Percentiles rank a stretch among this genome's conserved stretches.
phyloP scores from a whole-genome alignment of 129 eudicot genomes.

The Flaveria sonorensis region DNA sequence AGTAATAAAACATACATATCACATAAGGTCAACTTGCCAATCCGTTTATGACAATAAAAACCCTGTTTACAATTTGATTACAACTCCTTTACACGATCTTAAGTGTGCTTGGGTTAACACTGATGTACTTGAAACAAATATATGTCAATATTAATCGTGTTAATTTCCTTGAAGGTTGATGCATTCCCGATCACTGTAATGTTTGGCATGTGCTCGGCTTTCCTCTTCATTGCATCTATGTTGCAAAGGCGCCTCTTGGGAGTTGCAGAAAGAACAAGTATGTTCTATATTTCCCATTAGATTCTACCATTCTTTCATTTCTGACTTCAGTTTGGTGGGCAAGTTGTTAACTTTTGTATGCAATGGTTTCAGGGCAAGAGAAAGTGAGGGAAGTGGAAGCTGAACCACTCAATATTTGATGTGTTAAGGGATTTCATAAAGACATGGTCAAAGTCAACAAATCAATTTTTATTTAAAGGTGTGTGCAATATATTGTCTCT shows the following conservation, averaged over 20 bases:
- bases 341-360: conserved; percentile 7
- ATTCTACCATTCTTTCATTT: neutral
- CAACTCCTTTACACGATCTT: neutral
- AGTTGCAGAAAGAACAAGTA: conserved; percentile 89
- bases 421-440: conserved; percentile 9
- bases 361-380: conserved; percentile 41
- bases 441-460: conserved; percentile 24
- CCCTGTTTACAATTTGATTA: too few species aligned
- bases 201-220: conserved; percentile 99
- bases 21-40: neutral
- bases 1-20: neutral
- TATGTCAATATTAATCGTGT: neutral
- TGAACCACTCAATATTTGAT: conserved; percentile 39
- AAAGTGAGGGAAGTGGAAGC: conserved; percentile 42
- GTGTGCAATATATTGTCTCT: conserved; percentile 28
- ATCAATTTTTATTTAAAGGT: conserved; percentile 29
- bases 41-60: neutral
- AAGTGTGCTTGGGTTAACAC: neutral
- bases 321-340: neutral
- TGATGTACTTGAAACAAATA: neutral
- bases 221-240: conserved; percentile 84
- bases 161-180: conserved; percentile 58
- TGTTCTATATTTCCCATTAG: conserved; percentile 27
- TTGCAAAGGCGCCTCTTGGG: conserved; percentile 85
- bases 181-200: conserved; percentile 96